phyloP scores from a whole-genome alignment of 208 protist genomes.

The Wallacemonas rigidus region DNA sequence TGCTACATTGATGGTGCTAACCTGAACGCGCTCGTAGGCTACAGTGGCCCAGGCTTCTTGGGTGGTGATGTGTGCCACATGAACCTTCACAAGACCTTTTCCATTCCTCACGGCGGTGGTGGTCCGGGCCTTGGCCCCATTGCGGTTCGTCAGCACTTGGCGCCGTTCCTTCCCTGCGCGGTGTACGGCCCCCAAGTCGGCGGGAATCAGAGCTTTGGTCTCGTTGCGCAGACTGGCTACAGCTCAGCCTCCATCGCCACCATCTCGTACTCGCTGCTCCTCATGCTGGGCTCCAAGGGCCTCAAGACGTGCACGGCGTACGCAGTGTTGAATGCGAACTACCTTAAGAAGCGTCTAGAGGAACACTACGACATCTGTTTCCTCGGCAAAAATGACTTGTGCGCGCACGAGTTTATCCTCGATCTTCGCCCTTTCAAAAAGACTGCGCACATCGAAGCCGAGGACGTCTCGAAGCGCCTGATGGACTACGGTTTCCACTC shows the following conservation, averaged over 20 bases:
- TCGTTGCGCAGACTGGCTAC: slow-evolving; percentile 94
- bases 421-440: slow-evolving; percentile 95
- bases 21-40: slow-evolving; percentile 97
- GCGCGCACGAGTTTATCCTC: slow-evolving; percentile 98
- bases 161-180: slow-evolving; percentile 93
- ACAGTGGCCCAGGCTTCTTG: slow-evolving; percentile 95
- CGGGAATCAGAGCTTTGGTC: slow-evolving; percentile 77
- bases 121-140: slow-evolving; percentile 98
- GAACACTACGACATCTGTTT: slow-evolving; percentile 96
- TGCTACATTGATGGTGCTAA: slow-evolving; percentile 99
- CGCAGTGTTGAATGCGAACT: slow-evolving; percentile 98
- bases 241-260: slow-evolving; percentile 94
- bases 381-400: slow-evolving; percentile 70
- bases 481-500: slow-evolving; percentile 98
- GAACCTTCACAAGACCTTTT: slow-evolving; percentile 99
- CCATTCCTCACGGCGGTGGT: slow-evolving; percentile 96
- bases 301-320: slow-evolving; percentile 92
- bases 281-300: slow-evolving; percentile 94
- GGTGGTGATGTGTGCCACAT: slow-evolving; percentile 98
- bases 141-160: slow-evolving; percentile 91
- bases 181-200: slow-evolving; percentile 60
- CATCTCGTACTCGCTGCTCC: slow-evolving; percentile 96
- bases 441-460: slow-evolving; percentile 91
- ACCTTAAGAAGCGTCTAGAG: slow-evolving; percentile 95
- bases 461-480: slow-evolving; percentile 98